Evolutionary conservation across 768 basidiomycete genomes (phyloP).

Genomic region (Suillus lakei): DNA sequence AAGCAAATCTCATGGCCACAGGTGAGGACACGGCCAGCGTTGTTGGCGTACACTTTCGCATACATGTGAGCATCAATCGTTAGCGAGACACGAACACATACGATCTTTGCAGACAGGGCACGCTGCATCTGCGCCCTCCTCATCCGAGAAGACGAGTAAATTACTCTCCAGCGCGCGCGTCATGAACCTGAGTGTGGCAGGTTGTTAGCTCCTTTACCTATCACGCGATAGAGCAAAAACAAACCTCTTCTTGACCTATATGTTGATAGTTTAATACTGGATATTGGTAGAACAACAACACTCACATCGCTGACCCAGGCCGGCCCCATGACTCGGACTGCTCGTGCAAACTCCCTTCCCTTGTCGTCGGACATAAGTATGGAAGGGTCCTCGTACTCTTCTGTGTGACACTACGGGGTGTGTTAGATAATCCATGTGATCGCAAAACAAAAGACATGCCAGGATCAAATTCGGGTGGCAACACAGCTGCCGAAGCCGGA

Average conservation of each 20-base stretch:
- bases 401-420: slow-evolving; percentile 41
- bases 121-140: slow-evolving; percentile 46
- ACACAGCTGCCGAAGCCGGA: slow-evolving; percentile 76
- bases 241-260: slow-evolving; percentile 44
- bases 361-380: slow-evolving; percentile 49
- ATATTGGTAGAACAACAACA: background rate
- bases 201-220: background rate
- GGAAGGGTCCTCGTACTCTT: slow-evolving; percentile 55
- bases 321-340: slow-evolving; percentile 48
- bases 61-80: slow-evolving; percentile 2
- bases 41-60: slow-evolving; percentile 48
- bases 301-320: slow-evolving; percentile 38
- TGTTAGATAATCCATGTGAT: background rate
- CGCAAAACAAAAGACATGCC: slow-evolving; percentile 39
- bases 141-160: slow-evolving; percentile 50
- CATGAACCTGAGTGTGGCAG: slow-evolving; percentile 43
- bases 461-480: slow-evolving; percentile 75
- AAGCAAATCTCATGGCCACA: slow-evolving; percentile 74
- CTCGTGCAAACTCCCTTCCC: slow-evolving; percentile 63
- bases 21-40: slow-evolving; percentile 61
- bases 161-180: slow-evolving; percentile 50
- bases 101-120: slow-evolving; percentile 76
- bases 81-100: slow-evolving; percentile 31
- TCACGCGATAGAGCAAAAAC: background rate
- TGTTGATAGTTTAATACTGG: background rate